phyloP scores from a whole-genome alignment of 805 yeast genomes.

The Lipomyces oligophaga region DNA sequence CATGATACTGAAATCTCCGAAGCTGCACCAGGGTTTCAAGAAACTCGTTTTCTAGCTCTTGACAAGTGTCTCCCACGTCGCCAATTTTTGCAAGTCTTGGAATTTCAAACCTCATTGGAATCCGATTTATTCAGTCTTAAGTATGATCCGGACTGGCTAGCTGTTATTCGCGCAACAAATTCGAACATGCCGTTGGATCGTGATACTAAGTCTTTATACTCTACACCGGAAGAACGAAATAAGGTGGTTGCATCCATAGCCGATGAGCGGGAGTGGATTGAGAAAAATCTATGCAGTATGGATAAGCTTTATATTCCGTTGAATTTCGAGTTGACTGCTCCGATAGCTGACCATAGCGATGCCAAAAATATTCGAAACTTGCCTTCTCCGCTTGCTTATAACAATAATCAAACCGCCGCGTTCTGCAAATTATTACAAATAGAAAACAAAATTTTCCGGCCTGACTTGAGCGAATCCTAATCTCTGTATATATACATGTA shows the following conservation, averaged over 20 bases:
- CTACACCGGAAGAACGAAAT: constrained; percentile 8
- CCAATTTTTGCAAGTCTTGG: constrained; percentile 50
- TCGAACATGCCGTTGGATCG: constrained; percentile 23
- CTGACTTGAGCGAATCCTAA: no score
- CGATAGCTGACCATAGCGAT: not conserved
- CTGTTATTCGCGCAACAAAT: constrained; percentile 34
- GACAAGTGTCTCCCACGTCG: constrained; percentile 78
- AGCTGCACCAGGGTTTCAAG: constrained; percentile 11
- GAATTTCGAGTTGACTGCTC: constrained; percentile 32
- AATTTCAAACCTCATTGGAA: constrained; percentile 1
- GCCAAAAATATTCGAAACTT: not conserved
- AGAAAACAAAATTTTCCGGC: constrained; percentile 23
- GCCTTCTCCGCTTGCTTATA: constrained; percentile 13
- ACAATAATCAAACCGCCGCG: constrained; percentile 34
- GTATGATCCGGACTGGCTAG: constrained; percentile 41
- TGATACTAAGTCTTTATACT: constrained; percentile 6
- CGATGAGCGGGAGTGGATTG: constrained; percentile 34
- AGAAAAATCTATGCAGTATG: constrained; percentile 31
- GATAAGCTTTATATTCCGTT: constrained; percentile 33
- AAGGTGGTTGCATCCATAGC: constrained; percentile 18
- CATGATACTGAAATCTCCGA: constrained; percentile 33
- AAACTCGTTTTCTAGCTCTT: constrained; percentile 64
- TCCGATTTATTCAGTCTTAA: constrained; percentile 4
- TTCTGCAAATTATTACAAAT: constrained; percentile 32
- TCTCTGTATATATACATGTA: not conserved